These are phyloP conservation scores for Boletus rufocinnamomeus DNA, from an alignment of 768 basidiomycete genomes.

Conservation along the genomic window DNA sequence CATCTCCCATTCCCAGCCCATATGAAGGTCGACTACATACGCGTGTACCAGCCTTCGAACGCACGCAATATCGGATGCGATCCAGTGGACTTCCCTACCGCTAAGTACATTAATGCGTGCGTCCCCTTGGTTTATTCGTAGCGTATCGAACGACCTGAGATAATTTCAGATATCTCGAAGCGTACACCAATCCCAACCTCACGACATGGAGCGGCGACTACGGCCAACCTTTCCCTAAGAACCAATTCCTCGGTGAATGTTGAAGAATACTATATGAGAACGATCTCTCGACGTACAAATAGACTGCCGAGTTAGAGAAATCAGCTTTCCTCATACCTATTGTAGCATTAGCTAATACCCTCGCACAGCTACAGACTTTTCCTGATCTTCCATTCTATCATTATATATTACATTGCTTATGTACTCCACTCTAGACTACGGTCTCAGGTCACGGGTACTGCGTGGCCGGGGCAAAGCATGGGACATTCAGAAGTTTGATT, in stretches of 20 bases:
- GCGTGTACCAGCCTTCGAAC: constrained; percentile 71
- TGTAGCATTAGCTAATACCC: constrained; percentile 1
- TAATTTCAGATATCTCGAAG: constrained; percentile 54
- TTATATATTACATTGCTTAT: constrained; percentile 1
- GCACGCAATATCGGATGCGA: constrained; percentile 73
- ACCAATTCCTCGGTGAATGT: constrained; percentile 46
- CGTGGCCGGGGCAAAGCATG: not conserved
- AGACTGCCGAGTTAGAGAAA: not conserved
- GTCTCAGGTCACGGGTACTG: not conserved
- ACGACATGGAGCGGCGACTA: constrained; percentile 48
- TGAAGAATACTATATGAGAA: constrained; percentile 19
- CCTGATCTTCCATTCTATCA: not conserved
- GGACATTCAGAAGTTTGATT: not conserved
- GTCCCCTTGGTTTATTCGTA: constrained; percentile 17
- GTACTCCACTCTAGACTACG: not conserved
- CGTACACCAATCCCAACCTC: constrained; percentile 64
- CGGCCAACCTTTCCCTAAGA: constrained; percentile 52
- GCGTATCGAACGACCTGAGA: not conserved
- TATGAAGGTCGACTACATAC: constrained; percentile 55
- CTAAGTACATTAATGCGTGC: constrained; percentile 67
- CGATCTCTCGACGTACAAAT: not conserved
- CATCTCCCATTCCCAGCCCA: constrained; percentile 53
- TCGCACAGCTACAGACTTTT: not conserved
- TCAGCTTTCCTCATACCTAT: not conserved
- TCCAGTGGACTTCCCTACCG: constrained; percentile 66